These are phyloP conservation scores for Septoria petroselini DNA, from an alignment of 2,329 filamentous ascomycete genomes.

Conservation along the genomic window DNA sequence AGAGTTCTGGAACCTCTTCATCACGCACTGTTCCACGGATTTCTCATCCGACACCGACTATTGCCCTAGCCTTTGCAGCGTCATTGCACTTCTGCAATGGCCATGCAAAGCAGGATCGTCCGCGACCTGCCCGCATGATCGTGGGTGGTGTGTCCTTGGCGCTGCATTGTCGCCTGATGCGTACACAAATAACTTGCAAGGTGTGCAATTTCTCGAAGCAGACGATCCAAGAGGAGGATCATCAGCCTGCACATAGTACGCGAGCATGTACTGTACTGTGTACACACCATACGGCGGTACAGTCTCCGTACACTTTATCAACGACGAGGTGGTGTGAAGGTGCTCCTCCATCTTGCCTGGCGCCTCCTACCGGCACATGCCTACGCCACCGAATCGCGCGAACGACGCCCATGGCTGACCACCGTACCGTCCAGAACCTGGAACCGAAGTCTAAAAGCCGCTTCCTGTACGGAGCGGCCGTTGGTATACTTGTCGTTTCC, in stretches of 20 bases:
- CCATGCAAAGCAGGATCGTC: neutral
- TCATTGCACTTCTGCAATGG: conserved; percentile 8
- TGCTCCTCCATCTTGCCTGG: neutral
- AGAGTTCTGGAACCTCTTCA: conserved; percentile 8
- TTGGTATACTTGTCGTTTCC: neutral
- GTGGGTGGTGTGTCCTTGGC: neutral
- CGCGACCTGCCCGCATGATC: conserved; percentile 1
- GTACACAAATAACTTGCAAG: conserved; percentile 3
- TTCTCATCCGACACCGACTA: neutral
- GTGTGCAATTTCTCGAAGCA: conserved; percentile 3
- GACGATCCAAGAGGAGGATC: neutral
- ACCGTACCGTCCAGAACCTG: conserved; percentile 4
- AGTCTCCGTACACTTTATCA: no score
- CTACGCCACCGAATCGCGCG: neutral
- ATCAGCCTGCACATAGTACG: no score
- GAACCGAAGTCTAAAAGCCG: neutral
- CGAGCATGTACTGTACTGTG: no score
- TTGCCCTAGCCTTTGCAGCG: conserved; percentile 6
- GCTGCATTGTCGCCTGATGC: neutral
- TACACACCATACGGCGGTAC: no score
- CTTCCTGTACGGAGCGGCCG: conserved; percentile 4
- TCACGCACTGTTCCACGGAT: neutral
- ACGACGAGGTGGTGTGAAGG: neutral
- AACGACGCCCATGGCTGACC: neutral
- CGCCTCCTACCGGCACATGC: conserved; percentile 4